A percentile compares a stretch with the other conserved stretches of the same genome.
Evolutionary conservation across 2,329 filamentous ascomycete genomes (phyloP).

Genomic region (Alternaria ethzedia): DNA sequence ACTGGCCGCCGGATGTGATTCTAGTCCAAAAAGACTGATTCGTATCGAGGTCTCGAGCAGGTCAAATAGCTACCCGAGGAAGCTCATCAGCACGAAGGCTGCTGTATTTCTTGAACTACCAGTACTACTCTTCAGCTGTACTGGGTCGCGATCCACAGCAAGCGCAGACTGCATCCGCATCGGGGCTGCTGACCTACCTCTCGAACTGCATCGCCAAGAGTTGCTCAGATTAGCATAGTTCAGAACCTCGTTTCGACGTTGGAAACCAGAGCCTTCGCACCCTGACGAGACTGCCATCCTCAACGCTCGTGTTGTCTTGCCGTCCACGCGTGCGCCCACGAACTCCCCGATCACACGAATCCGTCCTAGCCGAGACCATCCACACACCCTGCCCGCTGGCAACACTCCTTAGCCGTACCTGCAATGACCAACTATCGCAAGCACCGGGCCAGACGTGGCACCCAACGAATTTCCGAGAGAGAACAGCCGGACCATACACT

Average conservation of each 20-base stretch:
- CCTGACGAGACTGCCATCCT: not conserved
- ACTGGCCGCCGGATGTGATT: not conserved
- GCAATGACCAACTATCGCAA: not conserved
- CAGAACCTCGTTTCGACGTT: conserved; percentile 2
- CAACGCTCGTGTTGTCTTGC: not conserved
- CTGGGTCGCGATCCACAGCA: not conserved
- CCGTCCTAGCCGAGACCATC: not conserved
- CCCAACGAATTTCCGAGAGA: not conserved
- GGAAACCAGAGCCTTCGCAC: not conserved
- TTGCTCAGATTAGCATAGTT: conserved; percentile 3
- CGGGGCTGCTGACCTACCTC: not conserved
- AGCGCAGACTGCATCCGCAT: not conserved
- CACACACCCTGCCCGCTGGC: not conserved
- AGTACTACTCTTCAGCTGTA: not conserved
- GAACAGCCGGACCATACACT: not conserved
- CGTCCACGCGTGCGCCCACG: not conserved
- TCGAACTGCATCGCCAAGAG: conserved; percentile 5
- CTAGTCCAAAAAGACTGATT: conserved; percentile 15
- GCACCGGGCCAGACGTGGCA: not conserved
- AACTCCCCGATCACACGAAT: not conserved
- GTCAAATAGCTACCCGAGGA: not conserved
- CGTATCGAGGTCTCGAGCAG: conserved; percentile 9
- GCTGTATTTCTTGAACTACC: not conserved
- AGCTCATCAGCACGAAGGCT: not conserved
- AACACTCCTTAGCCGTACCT: not conserved